A percentile compares a stretch with the other conserved stretches of the same genome.
phyloP scores from a whole-genome alignment of 23 red algal genomes.

The Cyanidiococcus yangmingshanensis region DNA sequence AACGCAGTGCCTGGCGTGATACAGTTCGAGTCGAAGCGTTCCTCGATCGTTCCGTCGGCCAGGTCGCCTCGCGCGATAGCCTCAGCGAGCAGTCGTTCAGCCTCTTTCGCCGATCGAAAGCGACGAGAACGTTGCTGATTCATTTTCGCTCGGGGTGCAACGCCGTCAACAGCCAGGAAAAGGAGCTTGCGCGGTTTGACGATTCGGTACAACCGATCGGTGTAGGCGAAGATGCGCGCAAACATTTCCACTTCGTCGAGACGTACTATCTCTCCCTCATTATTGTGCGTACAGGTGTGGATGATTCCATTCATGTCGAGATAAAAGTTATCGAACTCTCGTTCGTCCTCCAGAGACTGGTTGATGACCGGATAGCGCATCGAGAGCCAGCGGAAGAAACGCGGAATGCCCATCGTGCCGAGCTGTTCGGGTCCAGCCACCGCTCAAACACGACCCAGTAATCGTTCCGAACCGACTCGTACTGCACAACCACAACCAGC shows the following conservation, averaged over 20 bases:
- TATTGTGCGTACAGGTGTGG: conserved; percentile 81
- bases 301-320: conserved; percentile 99
- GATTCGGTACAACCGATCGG: conserved; percentile 81
- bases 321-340: conserved; percentile 88
- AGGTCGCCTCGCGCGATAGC: conserved; percentile 18
- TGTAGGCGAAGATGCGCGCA: conserved; percentile 71
- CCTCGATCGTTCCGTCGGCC: neutral
- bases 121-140: conserved; percentile 89
- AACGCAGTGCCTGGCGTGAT: conserved; percentile 95
- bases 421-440: too few species aligned
- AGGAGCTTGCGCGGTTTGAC: conserved; percentile 62
- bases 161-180: conserved; percentile 90
- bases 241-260: conserved; percentile 73
- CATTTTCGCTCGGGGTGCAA: conserved; percentile 97
- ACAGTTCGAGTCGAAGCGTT: conserved; percentile 90
- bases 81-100: conserved; percentile 64
- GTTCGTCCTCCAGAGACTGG: conserved; percentile 78
- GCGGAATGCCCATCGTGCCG: conserved; percentile 64
- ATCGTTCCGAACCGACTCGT: too few species aligned
- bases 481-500: too few species aligned
- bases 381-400: conserved; percentile 94
- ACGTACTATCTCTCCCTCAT: conserved; percentile 41
- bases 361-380: conserved; percentile 89
- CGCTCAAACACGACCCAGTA: too few species aligned
- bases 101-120: conserved; percentile 93